Conservation (phyloP, 2,329 filamentous ascomycete species). For the Alternaria novae-zelandiae region DNA sequence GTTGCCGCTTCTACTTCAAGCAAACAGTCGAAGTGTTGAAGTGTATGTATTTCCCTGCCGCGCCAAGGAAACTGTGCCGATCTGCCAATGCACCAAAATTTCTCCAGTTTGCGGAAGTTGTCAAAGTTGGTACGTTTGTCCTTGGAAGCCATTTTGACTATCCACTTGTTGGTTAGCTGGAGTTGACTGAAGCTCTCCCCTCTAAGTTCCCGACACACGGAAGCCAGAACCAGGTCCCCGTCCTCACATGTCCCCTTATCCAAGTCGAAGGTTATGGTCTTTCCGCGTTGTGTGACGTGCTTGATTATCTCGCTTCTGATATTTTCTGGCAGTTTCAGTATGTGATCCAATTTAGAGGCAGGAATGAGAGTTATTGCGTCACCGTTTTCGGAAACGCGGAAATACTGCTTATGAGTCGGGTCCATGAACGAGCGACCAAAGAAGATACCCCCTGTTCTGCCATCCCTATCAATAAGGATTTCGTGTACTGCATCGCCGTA, state of each 20-base stretch:
- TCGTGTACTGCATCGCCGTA: background rate
- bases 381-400: background rate
- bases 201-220: background rate
- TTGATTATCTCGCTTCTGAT: background rate
- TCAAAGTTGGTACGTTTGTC: background rate
- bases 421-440: background rate
- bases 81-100: background rate
- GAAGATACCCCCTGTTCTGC: background rate
- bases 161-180: background rate
- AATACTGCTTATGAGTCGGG: background rate
- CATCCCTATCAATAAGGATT: background rate
- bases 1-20: background rate
- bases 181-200: background rate
- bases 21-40: background rate
- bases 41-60: background rate
- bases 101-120: background rate
- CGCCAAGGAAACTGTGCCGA: background rate
- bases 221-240: background rate
- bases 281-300: background rate
- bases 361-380: background rate
- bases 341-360: background rate
- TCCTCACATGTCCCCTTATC: background rate
- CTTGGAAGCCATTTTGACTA: background rate
- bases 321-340: background rate
- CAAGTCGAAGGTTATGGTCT: background rate